These are phyloP conservation scores for Athelia psychrophila DNA, from an alignment of 1,284 basidiomycete species.

Conservation along the genomic window DNA sequence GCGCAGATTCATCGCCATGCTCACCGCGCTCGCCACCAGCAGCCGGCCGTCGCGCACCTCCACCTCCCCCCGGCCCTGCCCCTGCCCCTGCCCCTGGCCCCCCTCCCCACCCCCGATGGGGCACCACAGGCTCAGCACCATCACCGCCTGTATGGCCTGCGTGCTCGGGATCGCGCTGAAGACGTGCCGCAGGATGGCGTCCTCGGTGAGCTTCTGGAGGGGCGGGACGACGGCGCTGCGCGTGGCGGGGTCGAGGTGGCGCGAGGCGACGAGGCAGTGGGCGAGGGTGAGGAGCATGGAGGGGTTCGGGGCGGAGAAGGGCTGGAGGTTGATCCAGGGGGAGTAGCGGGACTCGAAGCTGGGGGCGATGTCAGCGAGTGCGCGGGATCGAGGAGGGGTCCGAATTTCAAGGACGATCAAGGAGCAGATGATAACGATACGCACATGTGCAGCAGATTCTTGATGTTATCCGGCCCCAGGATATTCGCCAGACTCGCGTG, in stretches of 20 bases:
- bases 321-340: slow-evolving; percentile 39
- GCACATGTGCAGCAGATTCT: slow-evolving; percentile 35
- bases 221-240: slow-evolving; percentile 35
- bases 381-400: too few relatives aligned
- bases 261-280: slow-evolving; percentile 36
- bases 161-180: slow-evolving; percentile 37
- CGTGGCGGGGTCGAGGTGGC: slow-evolving; percentile 34
- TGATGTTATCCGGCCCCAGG: slow-evolving; percentile 31
- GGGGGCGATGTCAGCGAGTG: background rate
- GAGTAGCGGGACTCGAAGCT: slow-evolving; percentile 41
- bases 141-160: slow-evolving; percentile 39
- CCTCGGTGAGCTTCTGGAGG: slow-evolving; percentile 38
- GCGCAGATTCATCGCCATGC: slow-evolving; percentile 43
- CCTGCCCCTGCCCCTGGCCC: too few relatives aligned
- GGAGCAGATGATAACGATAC: slow-evolving; percentile 12
- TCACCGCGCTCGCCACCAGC: slow-evolving; percentile 39
- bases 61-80: too few relatives aligned
- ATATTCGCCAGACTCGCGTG: slow-evolving; percentile 27
- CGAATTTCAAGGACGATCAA: too few relatives aligned
- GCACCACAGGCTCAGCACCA: slow-evolving; percentile 42
- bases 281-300: slow-evolving; percentile 32
- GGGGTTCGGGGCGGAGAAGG: slow-evolving; percentile 13
- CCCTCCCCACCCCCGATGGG: slow-evolving; percentile 29
- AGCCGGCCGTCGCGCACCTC: slow-evolving; percentile 33
- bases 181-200: slow-evolving; percentile 33